Evolutionary conservation across 768 basidiomycete species (phyloP).

Genomic region (Hygrophoropsis aurantiaca): DNA sequence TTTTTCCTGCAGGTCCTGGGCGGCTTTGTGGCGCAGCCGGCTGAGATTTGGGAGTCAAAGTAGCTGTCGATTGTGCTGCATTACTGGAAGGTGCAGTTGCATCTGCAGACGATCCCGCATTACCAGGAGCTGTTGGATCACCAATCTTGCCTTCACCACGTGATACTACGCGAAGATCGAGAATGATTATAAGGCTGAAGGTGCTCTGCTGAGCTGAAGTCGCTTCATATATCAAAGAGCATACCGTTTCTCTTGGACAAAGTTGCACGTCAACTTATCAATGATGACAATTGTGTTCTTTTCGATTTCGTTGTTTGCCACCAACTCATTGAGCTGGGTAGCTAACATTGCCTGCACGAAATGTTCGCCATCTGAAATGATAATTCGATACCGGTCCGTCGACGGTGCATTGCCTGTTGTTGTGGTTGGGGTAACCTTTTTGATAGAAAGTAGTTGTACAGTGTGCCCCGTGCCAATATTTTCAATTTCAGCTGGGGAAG

Average conservation of each 20-base stretch:
- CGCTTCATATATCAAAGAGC: constrained; percentile 16
- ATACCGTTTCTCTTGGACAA: constrained; percentile 82
- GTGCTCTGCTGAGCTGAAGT: constrained; percentile 5
- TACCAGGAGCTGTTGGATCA: constrained; percentile 42
- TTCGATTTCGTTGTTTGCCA: constrained; percentile 59
- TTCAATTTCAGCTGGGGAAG: constrained; percentile 30
- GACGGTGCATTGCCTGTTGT: constrained; percentile 31
- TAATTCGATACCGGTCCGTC: constrained; percentile 69
- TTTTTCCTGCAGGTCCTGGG: constrained; percentile 12
- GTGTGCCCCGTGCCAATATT: constrained; percentile 39
- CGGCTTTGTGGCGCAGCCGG: constrained; percentile 6
- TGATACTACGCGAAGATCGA: constrained; percentile 59
- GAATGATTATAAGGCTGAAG: constrained; percentile 76
- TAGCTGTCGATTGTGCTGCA: constrained; percentile 24
- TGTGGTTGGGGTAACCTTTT: constrained; percentile 54
- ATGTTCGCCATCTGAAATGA: constrained; percentile 85
- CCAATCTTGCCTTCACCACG: constrained; percentile 73
- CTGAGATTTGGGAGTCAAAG: constrained; percentile 18
- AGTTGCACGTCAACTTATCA: constrained; percentile 78
- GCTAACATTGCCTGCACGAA: constrained; percentile 95
- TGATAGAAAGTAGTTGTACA: constrained; percentile 82
- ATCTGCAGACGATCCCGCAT: constrained; percentile 21
- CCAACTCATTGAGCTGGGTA: constrained; percentile 80
- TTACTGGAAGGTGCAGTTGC: constrained; percentile 27
- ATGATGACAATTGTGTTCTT: constrained; percentile 71